Evolutionary conservation across 768 basidiomycete genomes (phyloP).

Genomic region (Russula lepida): DNA sequence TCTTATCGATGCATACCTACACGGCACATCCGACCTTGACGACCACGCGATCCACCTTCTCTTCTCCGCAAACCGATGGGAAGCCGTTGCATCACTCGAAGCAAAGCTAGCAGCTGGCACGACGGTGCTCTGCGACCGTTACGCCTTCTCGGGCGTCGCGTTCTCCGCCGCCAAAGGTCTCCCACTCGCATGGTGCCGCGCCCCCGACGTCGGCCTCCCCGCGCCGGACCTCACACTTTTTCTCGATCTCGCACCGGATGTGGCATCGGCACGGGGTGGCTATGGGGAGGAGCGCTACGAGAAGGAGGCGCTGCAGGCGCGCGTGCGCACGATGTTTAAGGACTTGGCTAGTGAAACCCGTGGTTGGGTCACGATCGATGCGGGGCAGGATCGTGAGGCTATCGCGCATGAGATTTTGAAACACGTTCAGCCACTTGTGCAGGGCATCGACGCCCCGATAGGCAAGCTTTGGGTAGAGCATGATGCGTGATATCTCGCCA

Average conservation of each 20-base stretch:
- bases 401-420: constrained; percentile 52
- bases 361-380: constrained; percentile 53
- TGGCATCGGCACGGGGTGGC: constrained; percentile 60
- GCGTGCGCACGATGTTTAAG: constrained; percentile 53
- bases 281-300: constrained; percentile 89
- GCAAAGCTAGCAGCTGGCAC: constrained; percentile 52
- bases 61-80: constrained; percentile 97
- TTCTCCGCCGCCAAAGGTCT: constrained; percentile 70
- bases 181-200: constrained; percentile 73
- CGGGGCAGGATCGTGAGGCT: constrained; percentile 39
- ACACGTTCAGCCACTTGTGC: constrained; percentile 36
- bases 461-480: constrained; percentile 41
- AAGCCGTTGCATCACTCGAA: constrained; percentile 74
- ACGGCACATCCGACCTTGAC: constrained; percentile 76
- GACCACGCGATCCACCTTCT: constrained; percentile 88
- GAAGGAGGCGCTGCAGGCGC: constrained; percentile 61
- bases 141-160: constrained; percentile 93
- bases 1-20: constrained; percentile 90
- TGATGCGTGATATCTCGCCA: background rate
- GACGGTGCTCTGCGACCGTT: constrained; percentile 82
- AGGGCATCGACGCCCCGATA: constrained; percentile 36
- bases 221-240: constrained; percentile 84
- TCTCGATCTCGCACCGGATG: constrained; percentile 69
- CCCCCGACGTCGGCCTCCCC: constrained; percentile 83
- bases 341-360: constrained; percentile 36